A percentile compares a stretch with the other conserved stretches of the same genome.
Conservation (phyloP, 805 yeast species). For the Cyberlindnera galapagoensis region DNA sequence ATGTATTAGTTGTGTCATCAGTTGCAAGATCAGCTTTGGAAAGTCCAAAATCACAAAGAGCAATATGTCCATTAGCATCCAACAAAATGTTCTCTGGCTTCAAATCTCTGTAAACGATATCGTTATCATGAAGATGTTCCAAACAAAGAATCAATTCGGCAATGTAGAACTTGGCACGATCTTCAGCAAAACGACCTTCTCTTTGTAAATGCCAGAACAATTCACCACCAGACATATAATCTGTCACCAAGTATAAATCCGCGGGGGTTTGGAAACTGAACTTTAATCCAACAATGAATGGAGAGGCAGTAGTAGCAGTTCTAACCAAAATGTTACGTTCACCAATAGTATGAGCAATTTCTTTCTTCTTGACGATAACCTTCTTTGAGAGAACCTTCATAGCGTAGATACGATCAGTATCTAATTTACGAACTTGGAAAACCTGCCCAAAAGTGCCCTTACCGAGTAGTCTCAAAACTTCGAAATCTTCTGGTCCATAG, state of each 20-base stretch:
- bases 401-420: conserved; percentile 87
- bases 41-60: conserved; percentile 94
- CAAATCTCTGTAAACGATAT: conserved; percentile 91
- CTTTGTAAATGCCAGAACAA: conserved; percentile 94
- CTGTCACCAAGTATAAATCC: conserved; percentile 90
- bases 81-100: conserved; percentile 94
- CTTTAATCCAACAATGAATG: conserved; percentile 94
- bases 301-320: conserved; percentile 80
- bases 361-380: conserved; percentile 93
- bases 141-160: conserved; percentile 92
- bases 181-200: conserved; percentile 91
- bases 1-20: conserved; percentile 87
- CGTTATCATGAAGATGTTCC: conserved; percentile 92
- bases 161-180: conserved; percentile 92
- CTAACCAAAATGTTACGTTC: conserved; percentile 92
- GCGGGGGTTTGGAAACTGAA: conserved; percentile 94
- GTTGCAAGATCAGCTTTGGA: conserved; percentile 86
- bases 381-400: conserved; percentile 95
- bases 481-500: conserved; percentile 93
- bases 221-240: conserved; percentile 98
- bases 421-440: conserved; percentile 88
- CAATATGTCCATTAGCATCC: conserved; percentile 97
- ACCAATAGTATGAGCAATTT: conserved; percentile 96
- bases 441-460: conserved; percentile 98
- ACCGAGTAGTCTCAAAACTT: conserved; percentile 82